phyloP scores from a whole-genome alignment of 495 filamentous ascomycete species.

The Penicillium maclennaniae region DNA sequence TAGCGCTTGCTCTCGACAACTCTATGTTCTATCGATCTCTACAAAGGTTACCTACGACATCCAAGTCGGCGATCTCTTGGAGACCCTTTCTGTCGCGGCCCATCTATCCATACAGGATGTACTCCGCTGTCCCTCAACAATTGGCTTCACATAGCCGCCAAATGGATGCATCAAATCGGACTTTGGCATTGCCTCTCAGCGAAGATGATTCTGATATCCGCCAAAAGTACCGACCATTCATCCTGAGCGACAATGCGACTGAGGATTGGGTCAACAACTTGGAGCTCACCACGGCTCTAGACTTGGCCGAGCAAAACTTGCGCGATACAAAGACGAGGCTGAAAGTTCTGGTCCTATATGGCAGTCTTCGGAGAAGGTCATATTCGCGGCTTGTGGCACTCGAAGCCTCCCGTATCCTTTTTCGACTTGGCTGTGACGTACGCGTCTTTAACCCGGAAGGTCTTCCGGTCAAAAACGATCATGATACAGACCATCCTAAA shows the following conservation, averaged over 20 bases:
- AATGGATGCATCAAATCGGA: constrained; percentile 8
- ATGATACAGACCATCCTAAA: constrained; percentile 53
- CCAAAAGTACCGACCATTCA: constrained; percentile 56
- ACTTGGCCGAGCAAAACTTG: constrained; percentile 49
- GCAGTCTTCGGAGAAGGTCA: constrained; percentile 57
- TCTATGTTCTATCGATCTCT: background rate
- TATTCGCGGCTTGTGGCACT: constrained; percentile 60
- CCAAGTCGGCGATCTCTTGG: background rate
- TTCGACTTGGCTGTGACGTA: constrained; percentile 65
- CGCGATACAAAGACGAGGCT: constrained; percentile 41
- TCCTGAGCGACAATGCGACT: constrained; percentile 33
- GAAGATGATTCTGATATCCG: constrained; percentile 50
- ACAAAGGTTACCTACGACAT: background rate
- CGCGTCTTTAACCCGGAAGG: constrained; percentile 59
- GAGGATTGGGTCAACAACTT: constrained; percentile 55
- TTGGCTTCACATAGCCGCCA: background rate
- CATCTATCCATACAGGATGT: constrained; percentile 6
- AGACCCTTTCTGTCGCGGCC: constrained; percentile 1
- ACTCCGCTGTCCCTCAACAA: constrained; percentile 5
- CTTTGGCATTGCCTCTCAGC: constrained; percentile 38
- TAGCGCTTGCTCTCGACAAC: background rate
- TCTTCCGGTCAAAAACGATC: constrained; percentile 62
- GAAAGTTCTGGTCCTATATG: constrained; percentile 61
- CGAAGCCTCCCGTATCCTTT: constrained; percentile 60
- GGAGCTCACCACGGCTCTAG: constrained; percentile 52